Base-by-base conservation (phyloP, 495 filamentous ascomycete genomes). In the Aspergillus mulundensis region DNA sequence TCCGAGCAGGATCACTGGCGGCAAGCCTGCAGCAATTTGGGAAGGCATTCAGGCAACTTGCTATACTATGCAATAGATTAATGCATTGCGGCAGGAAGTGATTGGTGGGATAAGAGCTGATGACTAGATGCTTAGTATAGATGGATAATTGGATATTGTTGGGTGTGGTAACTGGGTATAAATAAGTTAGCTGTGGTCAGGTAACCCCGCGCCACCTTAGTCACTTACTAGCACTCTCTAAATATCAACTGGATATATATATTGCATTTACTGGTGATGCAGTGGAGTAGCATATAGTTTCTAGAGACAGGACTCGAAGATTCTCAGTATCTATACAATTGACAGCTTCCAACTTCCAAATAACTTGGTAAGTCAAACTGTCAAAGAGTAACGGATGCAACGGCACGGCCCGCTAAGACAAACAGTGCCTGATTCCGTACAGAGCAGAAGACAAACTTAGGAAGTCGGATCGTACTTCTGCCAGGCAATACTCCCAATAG, bases 321-420 rank as follows among this genome's bases (percentile, higher is more conserved):
- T n/a, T n/a, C n/a, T n/a, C n/a, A n/a, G n/a, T n/a, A n/a, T n/a
- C n/a, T n/a, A n/a, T n/a, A n/a, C n/a, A n/a, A n/a, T n/a, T n/a
- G n/a, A 28, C 25, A 28, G 25, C 8, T 3, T 28, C 25, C 25
- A 28, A 8, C n/a, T n/a, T 28, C 25, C 25, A 28, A 28, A 8
- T 28, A 28, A 28, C 25, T 28, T 28, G 8, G 25, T 8, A 28
- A 28, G 25, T 28, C 12, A 36, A 36, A 36, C 6, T 6, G 32
- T 36, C 32, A 36, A n/a, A n/a, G n/a, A n/a, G n/a, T n/a, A n/a
- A 30, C 43, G 16, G 23, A 46, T 50, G 47, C 19, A 36, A 44
- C 55, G 60, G 52, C 60, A 57, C 60, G 56, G 55, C 52, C 52
- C 56, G 60, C 51, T 11, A 36, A 36, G 32, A 36, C 32, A 36